Conservation (phyloP, 257 asterid species). For the Anisodus tanguticus region DNA sequence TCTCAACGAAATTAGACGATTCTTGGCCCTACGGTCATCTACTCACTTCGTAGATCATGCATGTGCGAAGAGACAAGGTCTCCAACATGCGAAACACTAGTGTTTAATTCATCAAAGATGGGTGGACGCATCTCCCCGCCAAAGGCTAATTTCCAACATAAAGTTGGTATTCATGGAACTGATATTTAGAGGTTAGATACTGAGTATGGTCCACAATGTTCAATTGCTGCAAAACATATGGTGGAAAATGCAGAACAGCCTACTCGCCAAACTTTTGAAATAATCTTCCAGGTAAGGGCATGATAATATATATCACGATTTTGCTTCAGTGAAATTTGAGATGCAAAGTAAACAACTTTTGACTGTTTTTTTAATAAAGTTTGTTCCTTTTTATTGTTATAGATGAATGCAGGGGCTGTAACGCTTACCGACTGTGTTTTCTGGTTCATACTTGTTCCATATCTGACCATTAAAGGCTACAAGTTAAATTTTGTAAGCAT, state of each 20-base stretch:
- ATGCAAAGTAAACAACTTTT: neutral
- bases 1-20: too few species aligned
- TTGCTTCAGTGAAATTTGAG: neutral
- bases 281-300: conserved; percentile 74
- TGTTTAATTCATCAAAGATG: too few species aligned
- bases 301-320: conserved; percentile 23
- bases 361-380: neutral
- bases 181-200: conserved; percentile 46
- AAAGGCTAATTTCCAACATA: too few species aligned
- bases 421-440: conserved; percentile 80
- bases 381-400: conserved; percentile 1
- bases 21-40: too few species aligned
- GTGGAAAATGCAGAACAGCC: conserved; percentile 37
- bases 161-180: conserved; percentile 35
- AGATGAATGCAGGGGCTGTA: conserved; percentile 99
- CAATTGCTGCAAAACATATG: conserved; percentile 42
- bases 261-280: conserved; percentile 60
- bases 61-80: too few species aligned
- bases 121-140: too few species aligned
- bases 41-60: too few species aligned
- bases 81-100: too few species aligned
- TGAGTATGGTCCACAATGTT: conserved; percentile 45
- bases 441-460: conserved; percentile 93
- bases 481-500: conserved; percentile 78
- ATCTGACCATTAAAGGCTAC: conserved; percentile 77